Conservation (phyloP, 139 green algal genomes). For the Haematococcus sp. region DNA sequence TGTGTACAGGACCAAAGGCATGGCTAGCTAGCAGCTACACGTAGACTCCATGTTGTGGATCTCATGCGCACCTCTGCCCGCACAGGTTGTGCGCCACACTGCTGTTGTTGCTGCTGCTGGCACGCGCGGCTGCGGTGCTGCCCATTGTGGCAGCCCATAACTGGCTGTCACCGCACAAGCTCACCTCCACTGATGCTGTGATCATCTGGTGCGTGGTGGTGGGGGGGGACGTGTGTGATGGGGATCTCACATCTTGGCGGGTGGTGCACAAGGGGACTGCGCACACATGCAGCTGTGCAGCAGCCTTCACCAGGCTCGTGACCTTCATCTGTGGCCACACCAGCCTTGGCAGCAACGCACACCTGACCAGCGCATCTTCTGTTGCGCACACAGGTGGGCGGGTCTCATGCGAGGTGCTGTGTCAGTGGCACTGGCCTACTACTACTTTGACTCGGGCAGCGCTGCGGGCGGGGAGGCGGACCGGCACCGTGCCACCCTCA, state of each 20-base stretch:
- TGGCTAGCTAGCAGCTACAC: no score
- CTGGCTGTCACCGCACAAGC: constrained; percentile 27
- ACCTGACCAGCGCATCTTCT: neutral
- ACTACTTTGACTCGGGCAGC: constrained; percentile 53
- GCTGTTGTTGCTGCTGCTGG: constrained; percentile 60
- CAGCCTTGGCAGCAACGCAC: neutral
- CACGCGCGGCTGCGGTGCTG: constrained; percentile 54
- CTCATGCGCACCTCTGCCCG: no score
- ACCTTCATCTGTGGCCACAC: neutral
- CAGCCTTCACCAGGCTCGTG: neutral
- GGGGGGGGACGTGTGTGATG: no score
- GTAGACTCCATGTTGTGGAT: no score
- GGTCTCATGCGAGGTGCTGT: constrained; percentile 77
- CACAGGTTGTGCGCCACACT: constrained; percentile 61
- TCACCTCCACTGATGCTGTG: constrained; percentile 54
- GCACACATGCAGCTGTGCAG: neutral
- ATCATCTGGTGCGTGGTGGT: constrained; percentile 63
- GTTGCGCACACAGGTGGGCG: constrained; percentile 59
- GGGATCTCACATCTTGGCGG: no score
- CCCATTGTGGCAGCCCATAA: constrained; percentile 35
- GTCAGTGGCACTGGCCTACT: constrained; percentile 68
- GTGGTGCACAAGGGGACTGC: no score
- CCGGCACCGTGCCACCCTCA: constrained; percentile 61
- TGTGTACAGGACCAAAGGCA: no score
- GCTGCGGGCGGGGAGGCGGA: constrained; percentile 13